Evolutionary conservation across 768 basidiomycete species (phyloP), one percentile per base, ranked within the genome.

Genomic region (Exsudoporus frostii): DNA sequence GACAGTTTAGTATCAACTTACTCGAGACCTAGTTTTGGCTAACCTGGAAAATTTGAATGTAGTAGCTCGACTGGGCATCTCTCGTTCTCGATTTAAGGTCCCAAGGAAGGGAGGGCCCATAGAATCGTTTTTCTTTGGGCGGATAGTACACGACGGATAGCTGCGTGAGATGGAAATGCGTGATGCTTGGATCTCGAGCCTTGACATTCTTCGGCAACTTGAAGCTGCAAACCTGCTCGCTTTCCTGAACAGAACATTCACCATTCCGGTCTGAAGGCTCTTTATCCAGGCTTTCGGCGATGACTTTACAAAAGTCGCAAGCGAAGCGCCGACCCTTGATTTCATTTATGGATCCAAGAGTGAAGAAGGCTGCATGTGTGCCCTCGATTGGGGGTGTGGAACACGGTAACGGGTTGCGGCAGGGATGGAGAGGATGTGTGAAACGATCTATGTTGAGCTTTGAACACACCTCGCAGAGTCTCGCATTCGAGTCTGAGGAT

Each of bases 91-190:
- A 30, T 32, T 50, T 43, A 6, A 38, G 1, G 1, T 61, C 59
- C 59, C 59, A 61, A 41, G 54, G 59, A 22, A 60, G 48, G 10
- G 48, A 0, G 1, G 55, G 51, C 1, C 59, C 59, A 1, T 10
- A 2, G 2, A 32, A 32, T 13, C 30, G 10, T 3, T 29, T 11
- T 7, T 15, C 34, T 11, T 5, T 7, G 17, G 13, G 25, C 4
- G 45, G 24, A 19, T 60, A 44, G 10, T 50, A 55, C 8, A 56
- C 40, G 7, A 60, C 37, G 7, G 36, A 19, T 19, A 29, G 3
- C 22, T 58, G 34, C 3, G 60, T 62, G 32, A 62, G 15, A 54
- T 62, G 60, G 49, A 53, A 53, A 40, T 62, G 60, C 1, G 50
- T 57, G 40, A 50, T 19, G 14, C 22, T 37, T 7, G 51, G 32